Evolutionary conservation across 2,329 filamentous ascomycete genomes (phyloP).

Genomic region (Chalaropsis ovoidea): DNA sequence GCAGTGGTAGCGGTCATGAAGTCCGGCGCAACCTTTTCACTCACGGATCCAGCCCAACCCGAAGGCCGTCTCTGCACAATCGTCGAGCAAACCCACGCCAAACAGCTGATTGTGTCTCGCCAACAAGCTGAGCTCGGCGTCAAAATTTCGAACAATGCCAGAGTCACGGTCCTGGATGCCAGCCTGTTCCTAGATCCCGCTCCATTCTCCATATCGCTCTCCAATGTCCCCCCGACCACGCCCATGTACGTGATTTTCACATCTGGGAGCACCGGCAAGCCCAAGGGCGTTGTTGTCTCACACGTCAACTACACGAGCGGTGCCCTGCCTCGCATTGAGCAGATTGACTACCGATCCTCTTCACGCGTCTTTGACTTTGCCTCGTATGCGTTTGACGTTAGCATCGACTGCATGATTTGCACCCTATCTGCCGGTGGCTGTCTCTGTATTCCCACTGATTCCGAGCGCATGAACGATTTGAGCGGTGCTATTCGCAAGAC

Average conservation of each 20-base stretch:
- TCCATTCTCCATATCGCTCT: constrained; percentile 27
- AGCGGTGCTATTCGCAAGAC: constrained; percentile 38
- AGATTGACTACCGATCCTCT: constrained; percentile 36
- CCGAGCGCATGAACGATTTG: constrained; percentile 43
- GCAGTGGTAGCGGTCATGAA: constrained; percentile 41
- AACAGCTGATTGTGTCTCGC: constrained; percentile 36
- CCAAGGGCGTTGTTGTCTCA: constrained; percentile 50
- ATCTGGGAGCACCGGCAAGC: constrained; percentile 53
- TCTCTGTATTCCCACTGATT: constrained; percentile 46
- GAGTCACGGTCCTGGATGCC: constrained; percentile 21
- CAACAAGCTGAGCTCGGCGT: constrained; percentile 34
- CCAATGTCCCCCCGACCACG: constrained; percentile 35
- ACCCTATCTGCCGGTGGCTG: constrained; percentile 43
- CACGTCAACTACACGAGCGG: constrained; percentile 41
- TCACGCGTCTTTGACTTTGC: constrained; percentile 41
- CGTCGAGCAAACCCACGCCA: constrained; percentile 36
- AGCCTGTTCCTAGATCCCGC: constrained; percentile 10
- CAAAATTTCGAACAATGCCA: constrained; percentile 31
- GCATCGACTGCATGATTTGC: constrained; percentile 46
- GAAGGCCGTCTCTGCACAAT: constrained; percentile 38
- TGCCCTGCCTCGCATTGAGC: constrained; percentile 36
- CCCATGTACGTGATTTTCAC: constrained; percentile 53
- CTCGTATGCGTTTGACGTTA: constrained; percentile 47
- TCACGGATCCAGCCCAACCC: constrained; percentile 41
- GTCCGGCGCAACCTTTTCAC: constrained; percentile 39